These are phyloP conservation scores for Barnettozyma pratensis DNA, from an alignment of 805 yeast genomes.

Conservation along the genomic window DNA sequence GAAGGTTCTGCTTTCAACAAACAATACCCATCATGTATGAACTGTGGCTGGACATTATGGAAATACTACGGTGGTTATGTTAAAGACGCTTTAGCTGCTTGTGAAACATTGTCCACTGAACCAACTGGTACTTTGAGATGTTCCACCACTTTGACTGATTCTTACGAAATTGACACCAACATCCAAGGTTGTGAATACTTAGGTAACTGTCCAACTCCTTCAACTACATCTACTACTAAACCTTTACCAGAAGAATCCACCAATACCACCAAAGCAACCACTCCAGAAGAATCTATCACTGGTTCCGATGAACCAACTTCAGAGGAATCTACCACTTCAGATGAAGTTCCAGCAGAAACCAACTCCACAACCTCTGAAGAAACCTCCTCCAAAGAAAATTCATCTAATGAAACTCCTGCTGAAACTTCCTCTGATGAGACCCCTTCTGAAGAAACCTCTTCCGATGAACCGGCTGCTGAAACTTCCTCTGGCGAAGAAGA, in stretches of 20 bases:
- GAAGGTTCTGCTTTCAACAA: slow-evolving; percentile 18
- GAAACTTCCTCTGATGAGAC: background rate
- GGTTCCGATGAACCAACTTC: background rate
- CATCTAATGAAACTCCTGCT: no score
- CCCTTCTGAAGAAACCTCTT: background rate
- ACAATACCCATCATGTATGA: slow-evolving; percentile 26
- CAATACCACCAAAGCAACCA: background rate
- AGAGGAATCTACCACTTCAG: background rate
- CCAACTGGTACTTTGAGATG: slow-evolving; percentile 11
- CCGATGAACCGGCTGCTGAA: background rate
- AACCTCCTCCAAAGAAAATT: background rate
- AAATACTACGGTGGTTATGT: slow-evolving; percentile 25
- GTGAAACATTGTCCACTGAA: slow-evolving; percentile 20
- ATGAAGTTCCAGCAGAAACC: background rate
- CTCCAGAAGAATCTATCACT: background rate
- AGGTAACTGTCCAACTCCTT: slow-evolving; percentile 13
- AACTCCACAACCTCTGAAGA: background rate
- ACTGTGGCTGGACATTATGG: slow-evolving; percentile 34
- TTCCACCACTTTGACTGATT: slow-evolving; percentile 9
- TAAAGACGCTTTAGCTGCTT: slow-evolving; percentile 24
- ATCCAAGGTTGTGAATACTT: slow-evolving; percentile 8
- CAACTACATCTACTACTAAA: background rate
- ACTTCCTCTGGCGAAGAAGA: background rate
- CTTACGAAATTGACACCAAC: slow-evolving; percentile 5
- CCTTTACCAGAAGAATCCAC: background rate